These are phyloP conservation scores for Ganoderma meredithae DNA, from an alignment of 1,284 basidiomycete species.

Conservation along the genomic window DNA sequence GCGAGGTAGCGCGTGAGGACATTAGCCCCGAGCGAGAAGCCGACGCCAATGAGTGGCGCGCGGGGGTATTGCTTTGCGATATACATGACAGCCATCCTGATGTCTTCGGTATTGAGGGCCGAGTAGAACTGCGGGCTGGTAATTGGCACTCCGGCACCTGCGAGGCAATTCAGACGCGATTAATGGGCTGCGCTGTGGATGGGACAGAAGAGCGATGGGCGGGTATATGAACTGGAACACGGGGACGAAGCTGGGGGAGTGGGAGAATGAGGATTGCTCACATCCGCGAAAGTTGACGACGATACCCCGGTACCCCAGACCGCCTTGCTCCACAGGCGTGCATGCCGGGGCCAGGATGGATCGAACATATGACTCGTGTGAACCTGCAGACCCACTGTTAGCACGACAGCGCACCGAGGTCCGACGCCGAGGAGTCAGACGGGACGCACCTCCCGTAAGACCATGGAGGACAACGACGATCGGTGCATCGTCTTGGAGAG, in stretches of 20 bases:
- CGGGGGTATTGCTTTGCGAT: constrained; percentile 79
- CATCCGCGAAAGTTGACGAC: constrained; percentile 95
- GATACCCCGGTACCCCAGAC: constrained; percentile 86
- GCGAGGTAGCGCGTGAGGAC: constrained; percentile 93
- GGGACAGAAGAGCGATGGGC: background rate
- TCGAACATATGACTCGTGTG: constrained; percentile 89
- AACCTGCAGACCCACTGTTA: constrained; percentile 55
- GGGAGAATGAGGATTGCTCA: constrained; percentile 45
- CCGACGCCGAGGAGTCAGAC: constrained; percentile 14
- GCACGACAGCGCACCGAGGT: constrained; percentile 18
- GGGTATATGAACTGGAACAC: constrained; percentile 4
- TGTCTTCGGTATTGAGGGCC: constrained; percentile 86
- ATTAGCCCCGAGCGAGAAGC: constrained; percentile 95
- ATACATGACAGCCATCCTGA: constrained; percentile 83
- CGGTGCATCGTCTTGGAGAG: constrained; percentile 70
- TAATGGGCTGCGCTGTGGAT: constrained; percentile 15
- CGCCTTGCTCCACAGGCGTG: constrained; percentile 73
- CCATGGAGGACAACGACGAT: constrained; percentile 89
- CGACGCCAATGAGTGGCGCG: constrained; percentile 86
- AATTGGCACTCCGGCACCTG: constrained; percentile 85
- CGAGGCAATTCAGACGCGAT: constrained; percentile 17
- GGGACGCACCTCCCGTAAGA: constrained; percentile 76
- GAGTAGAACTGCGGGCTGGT: constrained; percentile 88
- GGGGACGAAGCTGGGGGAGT: constrained; percentile 9
- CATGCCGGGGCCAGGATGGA: constrained; percentile 79